Conservation (phyloP, 495 filamentous ascomycete genomes). For the Talaromyces wortmannii region DNA sequence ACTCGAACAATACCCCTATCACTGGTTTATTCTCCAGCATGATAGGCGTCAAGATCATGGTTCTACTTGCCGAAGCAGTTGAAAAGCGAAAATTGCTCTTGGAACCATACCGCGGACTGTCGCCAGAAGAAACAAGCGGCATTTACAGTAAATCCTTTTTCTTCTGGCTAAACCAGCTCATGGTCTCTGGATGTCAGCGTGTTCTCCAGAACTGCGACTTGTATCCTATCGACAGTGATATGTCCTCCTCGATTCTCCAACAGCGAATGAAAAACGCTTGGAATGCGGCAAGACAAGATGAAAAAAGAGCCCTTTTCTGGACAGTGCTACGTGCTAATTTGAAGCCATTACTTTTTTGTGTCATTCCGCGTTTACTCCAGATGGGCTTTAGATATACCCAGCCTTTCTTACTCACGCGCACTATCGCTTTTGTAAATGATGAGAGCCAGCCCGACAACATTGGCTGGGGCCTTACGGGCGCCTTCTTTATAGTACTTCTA, state of each 20-base stretch:
- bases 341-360: constrained; percentile 34
- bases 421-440: constrained; percentile 38
- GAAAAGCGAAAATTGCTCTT: constrained; percentile 45
- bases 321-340: constrained; percentile 38
- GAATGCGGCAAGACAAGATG: background rate
- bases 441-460: constrained; percentile 29
- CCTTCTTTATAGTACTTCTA: constrained; percentile 37
- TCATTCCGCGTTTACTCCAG: constrained; percentile 45
- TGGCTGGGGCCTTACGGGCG: constrained; percentile 47
- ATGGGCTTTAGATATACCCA: constrained; percentile 57
- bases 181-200: constrained; percentile 32
- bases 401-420: constrained; percentile 53
- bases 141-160: constrained; percentile 46
- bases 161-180: constrained; percentile 53
- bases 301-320: constrained; percentile 33
- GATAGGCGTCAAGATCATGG: constrained; percentile 36
- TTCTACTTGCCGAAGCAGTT: constrained; percentile 46
- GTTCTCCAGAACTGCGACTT: constrained; percentile 29
- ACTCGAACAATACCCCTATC: constrained; percentile 11
- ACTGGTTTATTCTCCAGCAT: constrained; percentile 14
- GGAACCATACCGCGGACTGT: constrained; percentile 29
- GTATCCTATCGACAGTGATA: constrained; percentile 8
- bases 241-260: background rate
- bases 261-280: background rate
- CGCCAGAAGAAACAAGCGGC: constrained; percentile 53